Base-by-base conservation (phyloP, 306 rosid genomes). In the Crotalaria pallida region DNA sequence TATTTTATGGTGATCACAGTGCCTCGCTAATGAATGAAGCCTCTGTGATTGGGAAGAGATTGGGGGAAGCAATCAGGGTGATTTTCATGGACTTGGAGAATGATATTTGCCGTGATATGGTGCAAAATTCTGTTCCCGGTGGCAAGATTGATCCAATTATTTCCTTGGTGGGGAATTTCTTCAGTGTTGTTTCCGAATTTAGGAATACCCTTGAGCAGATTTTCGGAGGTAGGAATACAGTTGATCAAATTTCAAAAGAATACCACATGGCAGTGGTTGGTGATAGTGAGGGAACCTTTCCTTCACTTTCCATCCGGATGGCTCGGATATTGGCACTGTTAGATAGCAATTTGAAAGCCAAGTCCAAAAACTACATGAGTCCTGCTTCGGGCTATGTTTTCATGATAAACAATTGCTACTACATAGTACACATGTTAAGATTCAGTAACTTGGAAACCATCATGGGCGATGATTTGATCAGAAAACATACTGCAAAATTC, bases 41-140 rank as follows among this genome's bases (percentile, higher is more conserved):
- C 0, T 44, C 84, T 10, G 82, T 95, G 0, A 94, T 94, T 26
- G 87, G 97, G 96, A 91, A 91, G 73, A 84, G 97, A 19, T 69
- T 91, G 29, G 97, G 96, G 34, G 96, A 91, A 68, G 87, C 99
- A 7, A 86, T 91, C 6, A 80, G 85, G 24, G 96, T 95, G 0
- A 88, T 91, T 76, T 90, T 94, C 72, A 87, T 94, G 99, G 99
- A 94, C 44, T 73, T 94, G 68, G 97, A 94, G 85, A 94, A 94
- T 86, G 68, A 89, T 63, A 94, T 94, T 64, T 88, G 91, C 12
- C 88, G 91, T 0, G 99, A 94, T 57, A 2, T 27, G 31, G 29
- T 0, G 4, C 29, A 2, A 26, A 26, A 26, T 26, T 26, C 29
- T 26, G 29, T 26, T 26, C 31, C 4, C 29, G 31, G 5, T 27